Percentiles rank a stretch among this genome's conserved stretches.
Evolutionary conservation across 2,329 filamentous ascomycete genomes (phyloP).

Genomic region (Epichloe gansuensis): DNA sequence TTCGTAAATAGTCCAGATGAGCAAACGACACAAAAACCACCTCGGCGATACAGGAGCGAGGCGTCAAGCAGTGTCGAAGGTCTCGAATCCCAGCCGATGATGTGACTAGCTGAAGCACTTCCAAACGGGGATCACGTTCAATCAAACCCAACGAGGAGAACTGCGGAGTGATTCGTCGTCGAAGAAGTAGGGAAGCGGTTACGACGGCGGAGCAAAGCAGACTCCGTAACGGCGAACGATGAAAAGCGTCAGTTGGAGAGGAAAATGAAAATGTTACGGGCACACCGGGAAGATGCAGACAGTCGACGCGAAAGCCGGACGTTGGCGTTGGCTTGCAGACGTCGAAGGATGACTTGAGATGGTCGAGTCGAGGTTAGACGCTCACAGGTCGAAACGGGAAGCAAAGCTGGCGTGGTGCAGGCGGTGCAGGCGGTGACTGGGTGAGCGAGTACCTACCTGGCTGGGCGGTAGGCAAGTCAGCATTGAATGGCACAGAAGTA

Average conservation of each 20-base stretch:
- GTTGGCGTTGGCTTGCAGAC: background rate
- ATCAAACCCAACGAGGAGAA: background rate
- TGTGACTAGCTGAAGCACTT: background rate
- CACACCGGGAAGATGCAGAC: background rate
- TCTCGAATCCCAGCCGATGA: background rate
- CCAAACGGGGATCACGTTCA: background rate
- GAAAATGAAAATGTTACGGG: background rate
- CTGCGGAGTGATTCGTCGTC: background rate
- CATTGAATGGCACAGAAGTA: no score
- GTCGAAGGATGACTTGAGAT: background rate
- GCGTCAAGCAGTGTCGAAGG: background rate
- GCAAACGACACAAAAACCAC: background rate
- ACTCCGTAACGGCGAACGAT: background rate
- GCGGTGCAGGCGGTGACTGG: background rate
- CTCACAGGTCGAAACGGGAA: background rate
- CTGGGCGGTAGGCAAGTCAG: no score
- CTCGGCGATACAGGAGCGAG: background rate
- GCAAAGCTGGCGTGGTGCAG: constrained; percentile 1
- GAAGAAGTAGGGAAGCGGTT: background rate
- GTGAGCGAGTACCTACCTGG: background rate
- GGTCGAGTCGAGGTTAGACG: background rate
- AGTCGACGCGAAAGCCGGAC: background rate
- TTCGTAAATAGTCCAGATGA: background rate
- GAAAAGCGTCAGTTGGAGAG: background rate
- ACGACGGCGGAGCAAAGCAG: background rate